These are phyloP conservation scores for Russula dissimulans DNA, from an alignment of 768 basidiomycete genomes.

Conservation along the genomic window DNA sequence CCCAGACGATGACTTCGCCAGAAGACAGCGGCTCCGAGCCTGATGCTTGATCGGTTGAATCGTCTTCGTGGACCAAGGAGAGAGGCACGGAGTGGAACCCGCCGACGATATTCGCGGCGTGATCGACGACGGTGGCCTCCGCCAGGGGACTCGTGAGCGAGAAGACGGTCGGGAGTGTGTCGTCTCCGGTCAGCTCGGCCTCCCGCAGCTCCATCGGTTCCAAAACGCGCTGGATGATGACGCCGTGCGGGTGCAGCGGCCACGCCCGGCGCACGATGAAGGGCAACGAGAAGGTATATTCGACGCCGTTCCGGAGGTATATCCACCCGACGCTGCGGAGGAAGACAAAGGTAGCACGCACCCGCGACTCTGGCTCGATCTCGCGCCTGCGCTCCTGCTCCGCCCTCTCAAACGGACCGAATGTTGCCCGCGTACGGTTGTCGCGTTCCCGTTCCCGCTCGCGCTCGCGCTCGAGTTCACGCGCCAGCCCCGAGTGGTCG, in stretches of 20 bases:
- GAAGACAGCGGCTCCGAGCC: conserved; percentile 40
- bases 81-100: conserved; percentile 29
- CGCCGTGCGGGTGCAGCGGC: conserved; percentile 70
- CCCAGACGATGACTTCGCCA: conserved; percentile 57
- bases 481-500: conserved; percentile 21
- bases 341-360: conserved; percentile 67
- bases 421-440: conserved; percentile 27
- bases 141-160: conserved; percentile 68
- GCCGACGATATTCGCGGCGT: conserved; percentile 52
- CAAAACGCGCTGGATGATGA: conserved; percentile 67
- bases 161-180: conserved; percentile 71
- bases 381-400: conserved; percentile 30
- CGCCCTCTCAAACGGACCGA: conserved; percentile 33
- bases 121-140: conserved; percentile 62
- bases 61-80: conserved; percentile 25
- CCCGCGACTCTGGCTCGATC: conserved; percentile 32
- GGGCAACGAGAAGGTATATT: conserved; percentile 72
- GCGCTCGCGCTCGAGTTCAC: conserved; percentile 9
- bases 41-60: conserved; percentile 41
- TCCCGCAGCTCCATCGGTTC: conserved; percentile 61
- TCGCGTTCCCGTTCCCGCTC: neutral
- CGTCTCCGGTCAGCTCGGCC: conserved; percentile 54
- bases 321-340: conserved; percentile 66
- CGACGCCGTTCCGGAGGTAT: conserved; percentile 57
- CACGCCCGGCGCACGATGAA: conserved; percentile 74